Conservation (phyloP, 345 rosid species). For the Citrus sp. region DNA sequence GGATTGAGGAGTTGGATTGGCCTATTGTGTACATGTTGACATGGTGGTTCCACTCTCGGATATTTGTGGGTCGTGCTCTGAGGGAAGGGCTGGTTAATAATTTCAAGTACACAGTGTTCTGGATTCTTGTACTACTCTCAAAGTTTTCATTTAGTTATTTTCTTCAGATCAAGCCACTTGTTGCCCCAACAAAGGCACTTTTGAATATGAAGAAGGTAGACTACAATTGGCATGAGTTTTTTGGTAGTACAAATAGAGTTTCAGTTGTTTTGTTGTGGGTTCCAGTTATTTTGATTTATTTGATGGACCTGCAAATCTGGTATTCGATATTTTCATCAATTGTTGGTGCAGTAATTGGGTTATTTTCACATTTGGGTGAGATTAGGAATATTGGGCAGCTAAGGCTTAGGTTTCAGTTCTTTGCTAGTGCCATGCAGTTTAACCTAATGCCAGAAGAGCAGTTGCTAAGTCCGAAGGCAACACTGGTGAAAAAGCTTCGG, state of each 20-base stretch:
- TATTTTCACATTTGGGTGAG: conserved; percentile 90
- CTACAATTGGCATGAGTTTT: conserved; percentile 77
- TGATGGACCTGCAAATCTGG: conserved; percentile 90
- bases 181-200: conserved; percentile 64
- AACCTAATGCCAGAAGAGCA: conserved; percentile 82
- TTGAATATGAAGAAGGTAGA: conserved; percentile 16
- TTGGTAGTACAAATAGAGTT: conserved; percentile 52
- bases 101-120: conserved; percentile 68
- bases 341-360: conserved; percentile 62
- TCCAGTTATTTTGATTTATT: conserved; percentile 72
- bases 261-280: conserved; percentile 64
- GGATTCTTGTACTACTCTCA: conserved; percentile 53
- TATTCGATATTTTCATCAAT: conserved; percentile 71
- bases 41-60: conserved; percentile 88
- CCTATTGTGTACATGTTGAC: conserved; percentile 51
- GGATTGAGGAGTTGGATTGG: conserved; percentile 69
- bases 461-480: conserved; percentile 39
- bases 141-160: conserved; percentile 80
- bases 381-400: conserved; percentile 79
- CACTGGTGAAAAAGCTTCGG: conserved; percentile 66
- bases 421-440: conserved; percentile 88
- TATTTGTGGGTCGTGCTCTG: conserved; percentile 84
- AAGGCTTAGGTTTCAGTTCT: conserved; percentile 90
- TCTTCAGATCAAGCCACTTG: conserved; percentile 77
- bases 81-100: conserved; percentile 85